Conservation (phyloP, 2,329 filamentous ascomycete species). For the Knufia fluminis region DNA sequence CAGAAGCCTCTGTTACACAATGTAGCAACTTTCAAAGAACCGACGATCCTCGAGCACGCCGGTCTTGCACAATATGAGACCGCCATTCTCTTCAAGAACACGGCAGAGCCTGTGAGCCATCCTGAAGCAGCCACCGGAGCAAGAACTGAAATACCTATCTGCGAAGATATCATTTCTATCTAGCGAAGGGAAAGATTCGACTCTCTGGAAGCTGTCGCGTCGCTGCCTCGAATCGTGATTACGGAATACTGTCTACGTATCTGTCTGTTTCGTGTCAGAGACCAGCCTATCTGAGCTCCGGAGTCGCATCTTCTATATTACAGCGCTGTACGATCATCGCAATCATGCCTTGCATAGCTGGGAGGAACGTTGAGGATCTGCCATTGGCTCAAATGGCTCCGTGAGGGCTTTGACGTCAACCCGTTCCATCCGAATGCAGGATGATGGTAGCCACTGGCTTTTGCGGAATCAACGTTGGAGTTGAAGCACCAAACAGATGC, state of each 20-base stretch:
- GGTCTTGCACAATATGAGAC: conserved; percentile 2
- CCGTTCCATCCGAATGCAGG: background rate
- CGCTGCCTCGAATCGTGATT: too few species aligned
- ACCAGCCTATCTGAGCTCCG: too few species aligned
- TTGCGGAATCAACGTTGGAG: too few species aligned
- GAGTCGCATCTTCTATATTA: too few species aligned
- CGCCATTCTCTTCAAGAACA: background rate
- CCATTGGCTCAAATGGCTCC: background rate
- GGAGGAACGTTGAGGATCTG: background rate
- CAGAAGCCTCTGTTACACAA: conserved; percentile 2
- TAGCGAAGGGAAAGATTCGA: background rate
- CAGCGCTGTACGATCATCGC: too few species aligned
- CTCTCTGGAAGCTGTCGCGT: too few species aligned
- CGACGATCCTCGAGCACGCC: background rate
- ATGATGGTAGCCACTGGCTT: background rate
- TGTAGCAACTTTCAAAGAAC: background rate
- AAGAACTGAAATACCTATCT: background rate
- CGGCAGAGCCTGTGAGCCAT: background rate
- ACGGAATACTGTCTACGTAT: too few species aligned
- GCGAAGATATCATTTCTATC: background rate
- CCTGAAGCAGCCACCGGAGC: too few species aligned
- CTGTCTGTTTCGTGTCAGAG: too few species aligned
- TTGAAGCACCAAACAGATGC: background rate
- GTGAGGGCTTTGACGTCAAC: background rate
- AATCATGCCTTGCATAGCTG: background rate